phyloP scores from a whole-genome alignment of 495 filamentous ascomycete species.

The Hypomontagnella submonticulosa region DNA sequence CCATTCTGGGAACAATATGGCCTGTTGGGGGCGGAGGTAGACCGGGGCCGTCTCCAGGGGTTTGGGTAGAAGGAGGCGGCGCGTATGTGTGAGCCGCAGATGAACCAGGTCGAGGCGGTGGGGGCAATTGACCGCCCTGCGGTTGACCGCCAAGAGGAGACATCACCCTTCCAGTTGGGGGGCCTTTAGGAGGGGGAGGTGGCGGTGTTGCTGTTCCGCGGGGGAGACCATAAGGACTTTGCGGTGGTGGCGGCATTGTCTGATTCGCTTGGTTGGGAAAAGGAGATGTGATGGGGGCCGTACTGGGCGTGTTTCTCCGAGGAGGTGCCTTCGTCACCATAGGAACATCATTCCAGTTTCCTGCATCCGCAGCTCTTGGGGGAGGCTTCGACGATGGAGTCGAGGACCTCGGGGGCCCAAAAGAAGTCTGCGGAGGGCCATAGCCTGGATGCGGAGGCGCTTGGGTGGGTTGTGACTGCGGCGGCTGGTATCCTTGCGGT shows the following conservation, averaged over 20 bases:
- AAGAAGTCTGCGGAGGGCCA: constrained; percentile 48
- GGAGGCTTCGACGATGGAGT: constrained; percentile 71
- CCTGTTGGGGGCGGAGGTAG: constrained; percentile 58
- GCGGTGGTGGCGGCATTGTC: constrained; percentile 65
- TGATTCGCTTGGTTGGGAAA: constrained; percentile 71
- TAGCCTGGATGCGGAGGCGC: constrained; percentile 50
- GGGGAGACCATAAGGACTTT: constrained; percentile 41
- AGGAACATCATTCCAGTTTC: constrained; percentile 95
- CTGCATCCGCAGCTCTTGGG: constrained; percentile 74
- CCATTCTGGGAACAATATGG: constrained; percentile 73
- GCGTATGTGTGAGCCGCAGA: constrained; percentile 79
- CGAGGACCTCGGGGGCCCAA: constrained; percentile 58
- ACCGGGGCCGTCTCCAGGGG: constrained; percentile 42
- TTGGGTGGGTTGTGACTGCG: constrained; percentile 43
- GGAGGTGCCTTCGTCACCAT: constrained; percentile 80
- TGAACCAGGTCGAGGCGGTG: constrained; percentile 65
- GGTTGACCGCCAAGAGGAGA: constrained; percentile 65
- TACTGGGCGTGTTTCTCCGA: constrained; percentile 76
- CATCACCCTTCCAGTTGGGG: constrained; percentile 61
- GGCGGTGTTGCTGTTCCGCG: constrained; percentile 43
- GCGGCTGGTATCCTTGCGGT: constrained; percentile 51
- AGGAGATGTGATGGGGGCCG: constrained; percentile 69
- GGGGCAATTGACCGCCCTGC: constrained; percentile 59
- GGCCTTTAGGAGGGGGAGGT: constrained; percentile 61
- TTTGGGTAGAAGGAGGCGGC: constrained; percentile 64